A percentile compares a stretch with the other conserved stretches of the same genome.
These are phyloP conservation scores for Globisporangium uncinulatum DNA, from an alignment of 352 stramenopile genomes.

Conservation along the genomic window DNA sequence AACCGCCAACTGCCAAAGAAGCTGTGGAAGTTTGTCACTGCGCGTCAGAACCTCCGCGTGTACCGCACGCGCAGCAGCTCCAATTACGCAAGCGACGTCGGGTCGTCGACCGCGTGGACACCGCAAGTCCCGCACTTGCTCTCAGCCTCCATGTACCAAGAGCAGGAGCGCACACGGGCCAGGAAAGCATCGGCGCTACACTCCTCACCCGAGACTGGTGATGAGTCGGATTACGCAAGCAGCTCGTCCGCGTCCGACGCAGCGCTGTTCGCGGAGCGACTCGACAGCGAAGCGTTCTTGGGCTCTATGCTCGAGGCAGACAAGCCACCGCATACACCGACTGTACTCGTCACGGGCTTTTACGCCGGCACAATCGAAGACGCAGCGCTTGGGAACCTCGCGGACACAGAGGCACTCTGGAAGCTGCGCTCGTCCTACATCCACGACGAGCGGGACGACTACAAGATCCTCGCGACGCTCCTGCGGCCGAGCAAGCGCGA, in stretches of 20 bases:
- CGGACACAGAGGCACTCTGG: conserved; percentile 32
- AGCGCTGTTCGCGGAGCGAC: not conserved
- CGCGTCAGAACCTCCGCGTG: conserved; percentile 34
- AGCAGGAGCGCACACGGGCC: not conserved
- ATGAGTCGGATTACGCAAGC: not conserved
- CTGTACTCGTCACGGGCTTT: not conserved
- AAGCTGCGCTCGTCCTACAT: conserved; percentile 36
- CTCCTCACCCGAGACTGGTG: not conserved
- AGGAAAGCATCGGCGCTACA: not conserved
- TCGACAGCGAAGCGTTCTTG: not conserved
- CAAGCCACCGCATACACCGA: not conserved
- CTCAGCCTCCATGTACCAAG: not conserved
- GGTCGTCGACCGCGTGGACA: not conserved
- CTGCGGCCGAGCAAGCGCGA: conserved; percentile 22
- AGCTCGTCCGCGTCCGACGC: not conserved
- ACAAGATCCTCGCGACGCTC: conserved; percentile 29
- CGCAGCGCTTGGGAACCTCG: conserved; percentile 32
- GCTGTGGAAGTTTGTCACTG: conserved; percentile 31
- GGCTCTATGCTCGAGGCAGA: not conserved
- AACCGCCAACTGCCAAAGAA: conserved; percentile 16
- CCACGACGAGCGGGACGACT: conserved; percentile 29
- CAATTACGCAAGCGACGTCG: not conserved
- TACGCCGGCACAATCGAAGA: conserved; percentile 11
- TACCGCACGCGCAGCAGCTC: conserved; percentile 10
- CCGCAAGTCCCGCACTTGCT: not conserved